Evolutionary conservation across 164 flowering plant genomes (phyloP).

Genomic region (Vitis labrusca): DNA sequence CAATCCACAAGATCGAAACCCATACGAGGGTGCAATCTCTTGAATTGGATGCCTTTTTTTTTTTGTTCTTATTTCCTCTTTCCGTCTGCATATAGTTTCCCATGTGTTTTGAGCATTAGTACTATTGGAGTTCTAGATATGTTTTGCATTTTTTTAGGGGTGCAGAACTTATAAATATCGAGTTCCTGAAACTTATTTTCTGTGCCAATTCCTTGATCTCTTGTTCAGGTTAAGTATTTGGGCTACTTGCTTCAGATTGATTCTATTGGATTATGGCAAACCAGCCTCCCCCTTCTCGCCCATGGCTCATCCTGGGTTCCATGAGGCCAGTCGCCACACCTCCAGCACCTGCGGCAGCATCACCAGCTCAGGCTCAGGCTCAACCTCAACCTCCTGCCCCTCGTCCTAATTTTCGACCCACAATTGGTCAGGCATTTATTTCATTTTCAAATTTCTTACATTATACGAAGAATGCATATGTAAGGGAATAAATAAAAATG

Average conservation of each 20-base stretch:
- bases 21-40: too few relatives aligned
- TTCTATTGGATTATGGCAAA: constrained; percentile 22
- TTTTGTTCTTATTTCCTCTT: neutral
- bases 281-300: constrained; percentile 29
- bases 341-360: too few relatives aligned
- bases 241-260: too few relatives aligned
- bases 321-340: constrained; percentile 1
- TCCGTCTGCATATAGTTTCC: neutral
- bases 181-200: neutral
- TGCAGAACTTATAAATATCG: constrained; percentile 21
- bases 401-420: constrained; percentile 16
- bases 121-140: neutral
- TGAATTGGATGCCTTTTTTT: too few relatives aligned
- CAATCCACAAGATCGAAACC: too few relatives aligned
- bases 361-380: too few relatives aligned
- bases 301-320: constrained; percentile 39
- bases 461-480: too few relatives aligned
- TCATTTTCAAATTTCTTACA: neutral
- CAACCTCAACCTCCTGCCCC: neutral
- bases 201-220: neutral
- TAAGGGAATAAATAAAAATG: neutral
- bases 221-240: neutral
- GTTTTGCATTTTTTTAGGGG: neutral
- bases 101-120: neutral
- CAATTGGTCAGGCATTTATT: neutral